Conservation (phyloP, 148 eudicot species). For the Nepenthes mirabilis region DNA sequence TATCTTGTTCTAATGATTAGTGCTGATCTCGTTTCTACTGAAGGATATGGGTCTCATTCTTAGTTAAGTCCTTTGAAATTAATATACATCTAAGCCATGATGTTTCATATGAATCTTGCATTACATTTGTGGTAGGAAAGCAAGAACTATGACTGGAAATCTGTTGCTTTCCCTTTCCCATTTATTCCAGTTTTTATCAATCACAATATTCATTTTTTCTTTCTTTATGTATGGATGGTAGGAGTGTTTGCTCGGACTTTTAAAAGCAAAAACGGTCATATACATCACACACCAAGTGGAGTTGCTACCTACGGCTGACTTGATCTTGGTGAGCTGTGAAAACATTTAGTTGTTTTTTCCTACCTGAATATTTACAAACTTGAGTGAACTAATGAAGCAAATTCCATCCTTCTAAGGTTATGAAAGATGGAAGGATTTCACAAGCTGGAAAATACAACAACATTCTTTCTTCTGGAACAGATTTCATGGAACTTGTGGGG, state of each 20-base stretch:
- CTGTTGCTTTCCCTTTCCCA: neutral
- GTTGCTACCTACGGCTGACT: constrained; percentile 36
- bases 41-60: neutral
- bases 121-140: neutral
- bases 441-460: constrained; percentile 61
- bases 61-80: too few relatives aligned
- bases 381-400: neutral
- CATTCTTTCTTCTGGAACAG: constrained; percentile 42
- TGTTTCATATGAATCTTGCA: too few relatives aligned
- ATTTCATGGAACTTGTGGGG: constrained; percentile 57
- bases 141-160: neutral
- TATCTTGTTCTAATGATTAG: neutral
- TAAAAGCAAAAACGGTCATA: constrained; percentile 24
- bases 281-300: constrained; percentile 35
- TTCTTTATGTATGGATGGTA: neutral
- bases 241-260: constrained; percentile 31
- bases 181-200: neutral
- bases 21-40: neutral
- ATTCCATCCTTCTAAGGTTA: constrained; percentile 22
- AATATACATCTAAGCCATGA: too few relatives aligned
- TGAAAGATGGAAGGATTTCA: constrained; percentile 52
- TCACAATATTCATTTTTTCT: neutral
- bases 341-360: neutral
- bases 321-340: constrained; percentile 20
- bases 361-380: neutral